Evolutionary conservation across 2,329 filamentous ascomycete genomes (phyloP).

Genomic region (Alternaria arbusti): DNA sequence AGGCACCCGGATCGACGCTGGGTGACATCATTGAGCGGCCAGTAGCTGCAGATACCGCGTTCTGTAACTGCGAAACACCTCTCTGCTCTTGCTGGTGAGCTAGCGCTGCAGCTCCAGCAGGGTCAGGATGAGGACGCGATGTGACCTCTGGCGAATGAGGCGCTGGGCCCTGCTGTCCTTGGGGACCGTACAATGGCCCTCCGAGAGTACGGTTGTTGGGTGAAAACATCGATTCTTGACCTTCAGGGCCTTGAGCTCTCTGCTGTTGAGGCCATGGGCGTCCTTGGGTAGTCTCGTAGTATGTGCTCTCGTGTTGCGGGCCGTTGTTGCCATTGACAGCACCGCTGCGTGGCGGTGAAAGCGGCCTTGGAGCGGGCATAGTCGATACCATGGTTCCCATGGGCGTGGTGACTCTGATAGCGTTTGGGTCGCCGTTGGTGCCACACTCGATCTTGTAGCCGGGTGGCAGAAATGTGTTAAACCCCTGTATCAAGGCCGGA

Average conservation of each 20-base stretch:
- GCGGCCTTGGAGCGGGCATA: slow-evolving; percentile 65
- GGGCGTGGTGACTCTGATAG: slow-evolving; percentile 94
- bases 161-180: slow-evolving; percentile 40
- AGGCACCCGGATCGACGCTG: slow-evolving; percentile 54
- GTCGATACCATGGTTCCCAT: slow-evolving; percentile 96
- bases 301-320: slow-evolving; percentile 50
- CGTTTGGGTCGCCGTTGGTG: slow-evolving; percentile 90
- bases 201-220: slow-evolving; percentile 53
- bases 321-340: slow-evolving; percentile 62
- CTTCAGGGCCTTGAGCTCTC: slow-evolving; percentile 38
- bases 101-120: slow-evolving; percentile 49
- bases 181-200: slow-evolving; percentile 46
- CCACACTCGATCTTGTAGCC: slow-evolving; percentile 98
- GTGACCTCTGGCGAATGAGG: slow-evolving; percentile 47
- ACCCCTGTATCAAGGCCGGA: slow-evolving; percentile 93
- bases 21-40: slow-evolving; percentile 61
- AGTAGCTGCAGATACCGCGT: slow-evolving; percentile 65
- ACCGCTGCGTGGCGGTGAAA: slow-evolving; percentile 55
- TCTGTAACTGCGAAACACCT: slow-evolving; percentile 70
- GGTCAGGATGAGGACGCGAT: slow-evolving; percentile 47
- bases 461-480: slow-evolving; percentile 95
- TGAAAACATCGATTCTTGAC: slow-evolving; percentile 50
- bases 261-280: slow-evolving; percentile 50
- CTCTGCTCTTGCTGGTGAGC: slow-evolving; percentile 70
- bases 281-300: slow-evolving; percentile 44